Base-by-base conservation (phyloP, 2,329 filamentous ascomycete species). In the Ophiocordyceps unilateralis region DNA sequence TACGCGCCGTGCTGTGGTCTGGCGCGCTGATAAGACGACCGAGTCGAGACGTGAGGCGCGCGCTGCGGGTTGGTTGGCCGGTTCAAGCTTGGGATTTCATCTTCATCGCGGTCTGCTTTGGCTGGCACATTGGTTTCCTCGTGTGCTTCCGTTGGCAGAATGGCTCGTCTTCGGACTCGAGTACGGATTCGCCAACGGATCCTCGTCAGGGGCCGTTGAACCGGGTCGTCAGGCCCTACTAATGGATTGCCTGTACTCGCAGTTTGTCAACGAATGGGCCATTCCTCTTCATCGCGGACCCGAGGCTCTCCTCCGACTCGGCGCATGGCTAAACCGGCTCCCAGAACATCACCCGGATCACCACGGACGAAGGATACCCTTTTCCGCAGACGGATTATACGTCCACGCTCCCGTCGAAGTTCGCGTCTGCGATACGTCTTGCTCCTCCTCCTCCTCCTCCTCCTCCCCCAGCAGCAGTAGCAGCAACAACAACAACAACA, bases 111-210 rank as follows among this genome's bases (percentile, higher is more conserved):
- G 89, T 57, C 70, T 96, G 38, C 77, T 98, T 6, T 89, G 82
- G 54, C 58, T 91, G 10, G 76, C 81, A 2, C 83, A 88, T 47
- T 84, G 78, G 53, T 60, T 88, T 17, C 91, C 91, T 2, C 72
- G 76, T 39, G 72, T 93, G 44, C 68, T 94, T 6, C 91, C 89
- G 0, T 84, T 78, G 75, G 74, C 96, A 28, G 91, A 98, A 62
- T 91, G 87, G 83, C 89, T 95, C 58, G 83, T 96, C 44, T 95
- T 95, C 54, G 87, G 88, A 52, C 86, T 96, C 83, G 88, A 96
- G 61, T 96, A 95, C 58, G 89, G 89, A 42, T 95, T 95, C 69
- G 68, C 68, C 28, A 74, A 84, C 47, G 78, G 77, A 41, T 72
- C 70, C 3, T 70, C 71, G 42, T 81, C 77, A 36, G 69, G 72